Percentiles rank a stretch among this genome's conserved stretches.
phyloP scores from a whole-genome alignment of 345 rosid genomes.

The Cardamine occulta region DNA sequence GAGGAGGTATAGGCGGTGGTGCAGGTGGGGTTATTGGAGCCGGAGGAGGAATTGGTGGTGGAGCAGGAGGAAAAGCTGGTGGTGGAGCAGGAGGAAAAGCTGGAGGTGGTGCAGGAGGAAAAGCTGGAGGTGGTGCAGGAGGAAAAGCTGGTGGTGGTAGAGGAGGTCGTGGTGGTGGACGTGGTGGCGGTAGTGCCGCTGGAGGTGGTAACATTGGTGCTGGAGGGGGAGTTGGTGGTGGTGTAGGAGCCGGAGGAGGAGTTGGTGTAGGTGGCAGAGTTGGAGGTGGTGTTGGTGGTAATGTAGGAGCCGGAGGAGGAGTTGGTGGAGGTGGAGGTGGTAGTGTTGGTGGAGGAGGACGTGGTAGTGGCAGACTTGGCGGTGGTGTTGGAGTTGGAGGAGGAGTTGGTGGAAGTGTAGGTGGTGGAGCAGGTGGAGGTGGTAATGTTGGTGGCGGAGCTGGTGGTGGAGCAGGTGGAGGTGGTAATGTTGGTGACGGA shows the following conservation, averaged over 20 bases:
- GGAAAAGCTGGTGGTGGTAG: no score
- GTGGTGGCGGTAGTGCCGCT: neutral
- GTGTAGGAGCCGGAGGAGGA: neutral
- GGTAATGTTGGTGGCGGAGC: no score
- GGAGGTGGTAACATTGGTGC: neutral
- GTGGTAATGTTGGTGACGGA: neutral
- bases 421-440: no score
- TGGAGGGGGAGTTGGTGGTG: neutral
- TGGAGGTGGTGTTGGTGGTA: neutral
- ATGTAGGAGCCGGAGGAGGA: neutral
- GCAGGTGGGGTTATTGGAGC: neutral
- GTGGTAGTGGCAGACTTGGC: no score
- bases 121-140: neutral
- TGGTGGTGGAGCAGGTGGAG: neutral
- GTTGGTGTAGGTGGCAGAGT: neutral
- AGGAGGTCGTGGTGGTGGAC: neutral
- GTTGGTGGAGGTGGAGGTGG: neutral
- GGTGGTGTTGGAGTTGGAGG: no score
- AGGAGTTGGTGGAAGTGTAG: no score
- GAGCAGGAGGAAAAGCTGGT: neutral
- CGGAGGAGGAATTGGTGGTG: neutral
- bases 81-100: constrained; percentile 3
- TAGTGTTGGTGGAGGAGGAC: no score
- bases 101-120: neutral
- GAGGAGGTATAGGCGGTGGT: constrained; percentile 17